Base-by-base conservation (phyloP, 306 rosid genomes). In the Prunus davidiana region DNA sequence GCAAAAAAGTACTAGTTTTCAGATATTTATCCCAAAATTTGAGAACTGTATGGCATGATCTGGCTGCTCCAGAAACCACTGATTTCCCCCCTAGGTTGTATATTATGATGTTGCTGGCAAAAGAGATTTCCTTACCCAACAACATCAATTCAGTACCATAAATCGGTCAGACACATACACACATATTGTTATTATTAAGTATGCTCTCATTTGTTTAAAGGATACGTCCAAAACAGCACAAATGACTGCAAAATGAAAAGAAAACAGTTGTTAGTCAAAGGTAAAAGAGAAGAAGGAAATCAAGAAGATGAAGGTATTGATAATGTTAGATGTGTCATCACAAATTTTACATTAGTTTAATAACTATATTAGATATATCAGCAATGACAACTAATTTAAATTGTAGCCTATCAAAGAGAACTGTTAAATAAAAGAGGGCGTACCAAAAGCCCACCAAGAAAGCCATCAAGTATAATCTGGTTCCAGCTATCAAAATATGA, bases 211-310 rank as follows among this genome's bases (percentile, higher is more conserved):
- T 50, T 43, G 11, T 54, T 3, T 55, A 76, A 86, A 93, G 98
- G 96, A 93, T 93, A 93, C 98, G 98, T 91, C 98, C 98, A 93
- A 79, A 93, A 93, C 78, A 93, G 90, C 97, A 93, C 98, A 64
- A 93, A 93, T 60, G 98, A 93, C 98, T 93, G 98, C 98, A 90
- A 52, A 80, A 16, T 30, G 62, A 20, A 52, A 78, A 77, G 64
- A 22, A 58, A 70, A 20, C 8, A 52, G 15, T 38, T 52, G 2
- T 52, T 6, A 52, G 22, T 18, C 7, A 52, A 52, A 18, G 58
- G 20, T 15, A 52, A 15, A 52, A 2, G 58, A 52, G 58, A 52
- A 52, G 16, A 15, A 52, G 22, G 58, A 52, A 16, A 52, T 52
- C n/a, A 18, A 52, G 20, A 52, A 52, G 16, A 49, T 49, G 54